phyloP scores from a whole-genome alignment of 2,329 filamentous ascomycete genomes.

The Lojkania enalia region DNA sequence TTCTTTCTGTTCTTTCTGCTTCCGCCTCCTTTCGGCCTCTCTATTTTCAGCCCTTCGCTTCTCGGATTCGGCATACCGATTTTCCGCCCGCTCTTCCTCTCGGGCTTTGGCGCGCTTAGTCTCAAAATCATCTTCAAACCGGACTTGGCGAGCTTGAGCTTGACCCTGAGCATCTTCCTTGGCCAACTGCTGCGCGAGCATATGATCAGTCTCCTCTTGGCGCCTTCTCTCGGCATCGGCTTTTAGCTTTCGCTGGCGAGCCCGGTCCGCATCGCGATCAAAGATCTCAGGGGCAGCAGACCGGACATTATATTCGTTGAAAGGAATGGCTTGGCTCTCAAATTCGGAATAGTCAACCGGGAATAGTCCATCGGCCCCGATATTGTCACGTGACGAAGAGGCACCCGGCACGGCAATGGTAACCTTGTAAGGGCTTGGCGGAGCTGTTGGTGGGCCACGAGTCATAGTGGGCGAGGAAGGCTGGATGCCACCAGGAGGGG shows the following conservation, averaged over 20 bases:
- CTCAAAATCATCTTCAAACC: slow-evolving; percentile 31
- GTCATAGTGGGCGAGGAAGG: slow-evolving; percentile 22
- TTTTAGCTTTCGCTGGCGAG: slow-evolving; percentile 23
- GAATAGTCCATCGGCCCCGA: slow-evolving; percentile 15
- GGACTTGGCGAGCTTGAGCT: slow-evolving; percentile 26
- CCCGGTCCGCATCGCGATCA: slow-evolving; percentile 25
- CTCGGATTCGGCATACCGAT: slow-evolving; percentile 24
- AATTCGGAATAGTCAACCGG: slow-evolving; percentile 29
- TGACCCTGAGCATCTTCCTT: slow-evolving; percentile 9
- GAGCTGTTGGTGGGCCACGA: slow-evolving; percentile 14
- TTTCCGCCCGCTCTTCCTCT: slow-evolving; percentile 25
- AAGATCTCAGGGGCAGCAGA: slow-evolving; percentile 24
- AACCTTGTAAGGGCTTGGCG: slow-evolving; percentile 25
- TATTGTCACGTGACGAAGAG: slow-evolving; percentile 13
- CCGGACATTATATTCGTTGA: slow-evolving; percentile 21
- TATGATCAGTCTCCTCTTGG: slow-evolving; percentile 29
- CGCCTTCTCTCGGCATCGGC: slow-evolving; percentile 21
- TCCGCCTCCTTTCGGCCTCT: slow-evolving; percentile 5
- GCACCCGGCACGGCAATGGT: slow-evolving; percentile 22
- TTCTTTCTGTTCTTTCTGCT: slow-evolving; percentile 7
- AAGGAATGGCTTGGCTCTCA: slow-evolving; percentile 25
- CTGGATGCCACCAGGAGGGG: slow-evolving; percentile 11
- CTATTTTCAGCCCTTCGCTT: slow-evolving; percentile 12
- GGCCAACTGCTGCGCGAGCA: slow-evolving; percentile 14
- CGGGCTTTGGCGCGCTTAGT: slow-evolving; percentile 26